Percentiles rank a stretch among this genome's conserved stretches.
phyloP scores from a whole-genome alignment of 495 filamentous ascomycete species.

The Penicillium psychrofluorescens region DNA sequence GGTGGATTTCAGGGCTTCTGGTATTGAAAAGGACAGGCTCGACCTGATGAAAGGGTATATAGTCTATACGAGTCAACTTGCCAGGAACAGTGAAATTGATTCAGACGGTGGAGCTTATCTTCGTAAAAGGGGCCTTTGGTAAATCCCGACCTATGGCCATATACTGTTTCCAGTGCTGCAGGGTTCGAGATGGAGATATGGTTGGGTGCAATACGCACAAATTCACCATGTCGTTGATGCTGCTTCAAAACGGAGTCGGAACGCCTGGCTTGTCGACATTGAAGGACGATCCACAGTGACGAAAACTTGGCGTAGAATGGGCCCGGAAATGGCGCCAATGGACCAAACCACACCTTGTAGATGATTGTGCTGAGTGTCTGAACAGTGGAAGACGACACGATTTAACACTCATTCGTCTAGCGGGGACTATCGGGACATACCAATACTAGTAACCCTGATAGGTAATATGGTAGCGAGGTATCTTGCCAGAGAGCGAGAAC shows the following conservation, averaged over 20 bases:
- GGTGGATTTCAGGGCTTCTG: not conserved
- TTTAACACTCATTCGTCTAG: too few species aligned
- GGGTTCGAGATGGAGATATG: conserved; percentile 1
- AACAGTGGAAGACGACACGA: too few species aligned
- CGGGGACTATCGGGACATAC: too few species aligned
- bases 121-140: not conserved
- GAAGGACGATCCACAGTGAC: conserved; percentile 1
- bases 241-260: not conserved
- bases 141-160: conserved; percentile 2
- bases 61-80: not conserved
- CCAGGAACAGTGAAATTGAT: not conserved
- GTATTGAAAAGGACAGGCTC: conserved; percentile 5
- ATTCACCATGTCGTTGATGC: not conserved
- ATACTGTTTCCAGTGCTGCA: not conserved
- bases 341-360: too few species aligned
- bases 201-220: conserved; percentile 2
- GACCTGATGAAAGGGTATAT: conserved; percentile 1
- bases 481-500: too few species aligned
- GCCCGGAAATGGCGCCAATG: not conserved
- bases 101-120: not conserved
- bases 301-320: conserved; percentile 1
- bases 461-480: too few species aligned
- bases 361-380: too few species aligned
- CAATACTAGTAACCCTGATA: too few species aligned
- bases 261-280: not conserved